phyloP scores from a whole-genome alignment of 148 eudicot genomes.

The Spergularia marina region DNA sequence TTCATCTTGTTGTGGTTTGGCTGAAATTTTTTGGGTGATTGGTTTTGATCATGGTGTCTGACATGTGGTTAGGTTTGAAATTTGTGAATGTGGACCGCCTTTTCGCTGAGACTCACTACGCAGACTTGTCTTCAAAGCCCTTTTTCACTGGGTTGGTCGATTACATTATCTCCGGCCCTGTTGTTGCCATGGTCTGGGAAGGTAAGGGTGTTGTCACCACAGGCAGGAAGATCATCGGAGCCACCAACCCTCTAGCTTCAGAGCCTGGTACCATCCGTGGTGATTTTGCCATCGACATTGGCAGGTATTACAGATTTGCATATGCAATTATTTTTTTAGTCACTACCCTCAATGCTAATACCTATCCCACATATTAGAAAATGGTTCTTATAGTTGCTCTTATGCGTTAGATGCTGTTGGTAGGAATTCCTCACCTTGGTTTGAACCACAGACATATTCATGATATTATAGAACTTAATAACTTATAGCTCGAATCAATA shows the following conservation, averaged over 20 bases:
- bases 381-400: neutral
- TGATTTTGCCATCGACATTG: slow-evolving; percentile 84
- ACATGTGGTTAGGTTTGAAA: slow-evolving; percentile 57
- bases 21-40: neutral
- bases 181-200: slow-evolving; percentile 97
- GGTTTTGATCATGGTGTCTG: neutral
- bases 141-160: slow-evolving; percentile 83
- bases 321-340: neutral
- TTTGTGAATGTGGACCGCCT: slow-evolving; percentile 61
- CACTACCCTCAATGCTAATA: neutral
- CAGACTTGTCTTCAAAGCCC: slow-evolving; percentile 79
- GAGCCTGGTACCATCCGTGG: slow-evolving; percentile 98
- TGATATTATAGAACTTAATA: too few species aligned
- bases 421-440: too few species aligned
- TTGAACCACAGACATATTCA: too few species aligned
- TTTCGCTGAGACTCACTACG: slow-evolving; percentile 89
- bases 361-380: too few species aligned
- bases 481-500: too few species aligned
- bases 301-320: slow-evolving; percentile 45
- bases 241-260: slow-evolving; percentile 84
- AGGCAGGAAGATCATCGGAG: slow-evolving; percentile 89
- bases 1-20: neutral
- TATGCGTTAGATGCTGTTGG: too few species aligned
- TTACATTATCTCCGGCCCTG: slow-evolving; percentile 87
- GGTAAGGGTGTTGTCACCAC: slow-evolving; percentile 81